These are phyloP conservation scores for Xanthoconium stramineum DNA, from an alignment of 768 basidiomycete genomes.

Conservation along the genomic window DNA sequence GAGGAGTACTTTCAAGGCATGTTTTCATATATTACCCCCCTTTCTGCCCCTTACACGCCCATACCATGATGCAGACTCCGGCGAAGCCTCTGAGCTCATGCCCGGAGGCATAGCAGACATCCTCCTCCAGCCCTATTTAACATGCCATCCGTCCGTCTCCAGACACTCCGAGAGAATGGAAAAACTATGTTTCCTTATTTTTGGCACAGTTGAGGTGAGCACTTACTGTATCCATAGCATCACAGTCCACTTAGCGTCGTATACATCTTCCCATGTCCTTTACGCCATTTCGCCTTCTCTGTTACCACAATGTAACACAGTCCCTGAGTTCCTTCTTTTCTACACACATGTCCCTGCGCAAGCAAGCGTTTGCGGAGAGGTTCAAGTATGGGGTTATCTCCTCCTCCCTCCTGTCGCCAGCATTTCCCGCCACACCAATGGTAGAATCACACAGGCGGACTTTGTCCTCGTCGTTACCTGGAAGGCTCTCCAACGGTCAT, in stretches of 20 bases:
- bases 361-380: conserved; percentile 62
- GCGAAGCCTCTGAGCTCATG: conserved; percentile 53
- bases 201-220: conserved; percentile 38
- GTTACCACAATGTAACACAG: conserved; percentile 27
- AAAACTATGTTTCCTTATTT: conserved; percentile 24
- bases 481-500: conserved; percentile 36
- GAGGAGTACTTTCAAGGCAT: conserved; percentile 68
- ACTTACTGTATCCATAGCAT: conserved; percentile 10
- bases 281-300: not conserved
- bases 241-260: conserved; percentile 9
- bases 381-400: conserved; percentile 86
- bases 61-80: conserved; percentile 45
- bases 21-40: not conserved
- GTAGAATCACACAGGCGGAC: conserved; percentile 30
- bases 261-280: not conserved
- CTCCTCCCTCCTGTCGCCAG: conserved; percentile 66
- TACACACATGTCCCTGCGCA: conserved; percentile 33
- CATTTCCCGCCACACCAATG: conserved; percentile 43
- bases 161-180: conserved; percentile 27
- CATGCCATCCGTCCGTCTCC: conserved; percentile 1
- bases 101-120: conserved; percentile 50
- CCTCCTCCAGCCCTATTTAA: conserved; percentile 19
- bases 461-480: conserved; percentile 42
- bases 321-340: conserved; percentile 36
- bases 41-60: conserved; percentile 10